Evolutionary conservation across 164 flowering plant species (phyloP).

Genomic region (Pachysandra terminalis): DNA sequence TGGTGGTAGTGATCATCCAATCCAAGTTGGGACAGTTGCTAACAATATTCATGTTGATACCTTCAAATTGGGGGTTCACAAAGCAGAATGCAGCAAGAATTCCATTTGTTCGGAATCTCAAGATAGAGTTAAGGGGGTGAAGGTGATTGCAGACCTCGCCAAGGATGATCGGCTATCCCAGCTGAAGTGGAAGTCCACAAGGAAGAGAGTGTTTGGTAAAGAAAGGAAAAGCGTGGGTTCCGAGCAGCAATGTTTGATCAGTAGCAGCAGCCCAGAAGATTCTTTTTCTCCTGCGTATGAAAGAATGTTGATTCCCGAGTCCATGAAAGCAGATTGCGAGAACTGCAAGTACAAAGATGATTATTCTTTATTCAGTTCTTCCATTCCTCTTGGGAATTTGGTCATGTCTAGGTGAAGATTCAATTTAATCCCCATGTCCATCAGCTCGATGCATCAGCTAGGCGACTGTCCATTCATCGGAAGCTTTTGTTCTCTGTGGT

Average conservation of each 20-base stretch:
- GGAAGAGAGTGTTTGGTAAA: conserved; percentile 48
- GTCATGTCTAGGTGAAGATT: conserved; percentile 61
- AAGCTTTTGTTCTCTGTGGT: too few species aligned
- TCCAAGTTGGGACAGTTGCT: neutral
- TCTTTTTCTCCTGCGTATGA: conserved; percentile 19
- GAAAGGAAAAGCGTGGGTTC: conserved; percentile 15
- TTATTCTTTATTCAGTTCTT: conserved; percentile 34
- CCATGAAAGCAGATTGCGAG: conserved; percentile 52
- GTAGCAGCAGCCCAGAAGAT: conserved; percentile 18
- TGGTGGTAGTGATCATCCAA: neutral
- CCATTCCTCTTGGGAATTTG: conserved; percentile 59
- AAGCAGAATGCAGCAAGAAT: conserved; percentile 5
- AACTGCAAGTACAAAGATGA: conserved; percentile 63
- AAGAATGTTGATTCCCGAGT: conserved; percentile 28
- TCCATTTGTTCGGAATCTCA: too few species aligned
- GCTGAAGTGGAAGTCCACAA: conserved; percentile 57
- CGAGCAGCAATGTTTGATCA: conserved; percentile 14
- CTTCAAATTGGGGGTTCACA: neutral
- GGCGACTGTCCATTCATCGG: too few species aligned
- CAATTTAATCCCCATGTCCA: too few species aligned
- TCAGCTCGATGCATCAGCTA: too few species aligned
- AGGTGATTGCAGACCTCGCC: conserved; percentile 30
- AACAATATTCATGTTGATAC: neutral
- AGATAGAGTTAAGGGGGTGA: conserved; percentile 11
- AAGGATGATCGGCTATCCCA: conserved; percentile 44